Evolutionary conservation across 1,284 basidiomycete species (phyloP).

Genomic region (Agaricales sp.): DNA sequence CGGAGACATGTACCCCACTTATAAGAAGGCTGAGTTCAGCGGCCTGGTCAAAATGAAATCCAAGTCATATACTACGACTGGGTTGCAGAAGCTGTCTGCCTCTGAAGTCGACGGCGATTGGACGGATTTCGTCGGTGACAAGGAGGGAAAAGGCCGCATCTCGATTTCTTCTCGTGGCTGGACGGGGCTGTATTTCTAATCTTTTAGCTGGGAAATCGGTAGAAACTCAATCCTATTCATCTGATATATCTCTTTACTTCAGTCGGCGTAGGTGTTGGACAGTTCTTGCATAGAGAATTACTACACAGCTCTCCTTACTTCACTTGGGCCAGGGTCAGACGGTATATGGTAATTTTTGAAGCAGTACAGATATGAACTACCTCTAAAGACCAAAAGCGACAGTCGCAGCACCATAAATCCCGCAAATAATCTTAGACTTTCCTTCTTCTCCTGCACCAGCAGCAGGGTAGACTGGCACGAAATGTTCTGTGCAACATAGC

Average conservation of each 20-base stretch:
- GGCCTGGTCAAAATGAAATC: conserved; percentile 37
- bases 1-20: conserved; percentile 44
- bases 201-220: too few species aligned
- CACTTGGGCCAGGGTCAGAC: too few species aligned
- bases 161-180: conserved; percentile 35
- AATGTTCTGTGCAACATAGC: conserved; percentile 37
- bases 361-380: too few species aligned
- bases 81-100: conserved; percentile 17
- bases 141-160: conserved; percentile 35
- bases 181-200: conserved; percentile 42
- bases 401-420: conserved; percentile 46
- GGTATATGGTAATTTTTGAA: too few species aligned
- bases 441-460: conserved; percentile 61
- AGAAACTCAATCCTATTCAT: too few species aligned
- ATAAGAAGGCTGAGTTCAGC: conserved; percentile 37
- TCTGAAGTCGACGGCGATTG: conserved; percentile 11
- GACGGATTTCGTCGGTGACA: conserved; percentile 36
- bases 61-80: conserved; percentile 29
- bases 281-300: too few species aligned
- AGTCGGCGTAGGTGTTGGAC: too few species aligned
- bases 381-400: conserved; percentile 58
- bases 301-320: too few species aligned
- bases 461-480: conserved; percentile 63
- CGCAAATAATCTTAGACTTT: conserved; percentile 35
- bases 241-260: too few species aligned